Evolutionary conservation across 768 basidiomycete species (phyloP).

Genomic region (Lactarius deliciosus): DNA sequence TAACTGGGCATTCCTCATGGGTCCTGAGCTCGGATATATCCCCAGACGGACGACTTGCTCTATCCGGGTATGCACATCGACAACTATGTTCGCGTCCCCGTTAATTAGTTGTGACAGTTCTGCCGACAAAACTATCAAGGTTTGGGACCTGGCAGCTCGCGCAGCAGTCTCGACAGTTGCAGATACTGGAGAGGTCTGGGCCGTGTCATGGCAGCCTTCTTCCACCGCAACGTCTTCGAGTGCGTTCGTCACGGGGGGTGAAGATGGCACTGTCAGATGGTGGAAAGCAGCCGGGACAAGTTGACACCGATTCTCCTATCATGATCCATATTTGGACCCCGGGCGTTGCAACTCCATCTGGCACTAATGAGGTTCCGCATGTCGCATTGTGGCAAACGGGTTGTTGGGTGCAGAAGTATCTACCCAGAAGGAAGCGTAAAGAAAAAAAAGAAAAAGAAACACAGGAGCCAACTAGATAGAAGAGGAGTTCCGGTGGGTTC

Average conservation of each 20-base stretch:
- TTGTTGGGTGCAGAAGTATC: neutral
- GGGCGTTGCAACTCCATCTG: neutral
- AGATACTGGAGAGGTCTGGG: slow-evolving; percentile 82
- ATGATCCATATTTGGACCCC: neutral
- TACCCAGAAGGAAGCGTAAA: neutral
- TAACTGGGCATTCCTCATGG: slow-evolving; percentile 91
- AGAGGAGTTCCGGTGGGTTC: neutral
- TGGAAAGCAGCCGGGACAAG: slow-evolving; percentile 69
- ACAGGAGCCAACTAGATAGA: neutral
- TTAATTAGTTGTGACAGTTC: slow-evolving; percentile 47
- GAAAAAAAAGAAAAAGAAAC: neutral
- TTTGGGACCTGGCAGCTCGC: slow-evolving; percentile 81
- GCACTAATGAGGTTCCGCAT: neutral
- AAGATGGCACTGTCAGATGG: slow-evolving; percentile 74
- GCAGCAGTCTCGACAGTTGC: slow-evolving; percentile 73
- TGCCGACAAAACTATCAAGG: slow-evolving; percentile 81
- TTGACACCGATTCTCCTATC: slow-evolving; percentile 21
- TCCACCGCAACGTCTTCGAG: slow-evolving; percentile 55
- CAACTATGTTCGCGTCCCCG: slow-evolving; percentile 1
- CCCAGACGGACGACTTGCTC: slow-evolving; percentile 73
- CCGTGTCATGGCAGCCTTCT: slow-evolving; percentile 75
- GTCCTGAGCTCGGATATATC: slow-evolving; percentile 81
- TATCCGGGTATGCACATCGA: slow-evolving; percentile 66
- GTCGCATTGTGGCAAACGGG: neutral
- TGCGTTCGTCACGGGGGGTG: slow-evolving; percentile 72